Evolutionary conservation across 1,139 yeast species (phyloP).

Genomic region (Yamadazyma friedrichii): DNA sequence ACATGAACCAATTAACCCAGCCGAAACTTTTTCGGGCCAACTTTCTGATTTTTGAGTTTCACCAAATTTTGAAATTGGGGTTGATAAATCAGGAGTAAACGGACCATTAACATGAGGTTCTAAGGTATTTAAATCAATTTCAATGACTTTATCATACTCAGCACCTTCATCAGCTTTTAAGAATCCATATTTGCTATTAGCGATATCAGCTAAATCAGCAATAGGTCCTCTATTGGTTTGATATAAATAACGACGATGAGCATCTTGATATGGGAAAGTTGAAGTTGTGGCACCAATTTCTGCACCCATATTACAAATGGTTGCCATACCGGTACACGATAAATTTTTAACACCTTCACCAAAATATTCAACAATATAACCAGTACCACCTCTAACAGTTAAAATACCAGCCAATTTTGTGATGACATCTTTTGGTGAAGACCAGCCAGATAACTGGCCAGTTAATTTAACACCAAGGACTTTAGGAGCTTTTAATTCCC

Average conservation of each 20-base stretch:
- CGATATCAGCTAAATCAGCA: constrained; percentile 74
- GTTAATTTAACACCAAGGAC: constrained; percentile 87
- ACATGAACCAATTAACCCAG: constrained; percentile 96
- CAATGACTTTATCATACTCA: constrained; percentile 79
- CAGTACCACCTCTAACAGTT: constrained; percentile 98
- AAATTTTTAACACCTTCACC: constrained; percentile 88
- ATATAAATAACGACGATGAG: constrained; percentile 75
- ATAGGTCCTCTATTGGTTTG: constrained; percentile 83
- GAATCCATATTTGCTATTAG: constrained; percentile 58
- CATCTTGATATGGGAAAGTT: constrained; percentile 90
- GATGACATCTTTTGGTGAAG: constrained; percentile 94
- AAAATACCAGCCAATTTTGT: constrained; percentile 84
- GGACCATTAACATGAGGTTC: constrained; percentile 96
- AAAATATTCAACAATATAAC: constrained; percentile 89
- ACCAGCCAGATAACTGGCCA: constrained; percentile 86
- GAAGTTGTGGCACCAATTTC: constrained; percentile 99
- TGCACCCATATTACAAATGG: constrained; percentile 99
- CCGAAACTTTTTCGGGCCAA: constrained; percentile 82
- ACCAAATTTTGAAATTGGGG: constrained; percentile 76
- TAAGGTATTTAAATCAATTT: constrained; percentile 68
- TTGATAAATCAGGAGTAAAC: constrained; percentile 90
- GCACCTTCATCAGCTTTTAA: constrained; percentile 80
- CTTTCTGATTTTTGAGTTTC: constrained; percentile 59
- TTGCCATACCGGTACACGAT: constrained; percentile 98
- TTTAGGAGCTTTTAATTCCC: constrained; percentile 98